Evolutionary conservation across 1,139 yeast species (phyloP), one percentile per base, ranked within the genome.

Genomic region (Hemisphaericaspora xylofermentans): DNA sequence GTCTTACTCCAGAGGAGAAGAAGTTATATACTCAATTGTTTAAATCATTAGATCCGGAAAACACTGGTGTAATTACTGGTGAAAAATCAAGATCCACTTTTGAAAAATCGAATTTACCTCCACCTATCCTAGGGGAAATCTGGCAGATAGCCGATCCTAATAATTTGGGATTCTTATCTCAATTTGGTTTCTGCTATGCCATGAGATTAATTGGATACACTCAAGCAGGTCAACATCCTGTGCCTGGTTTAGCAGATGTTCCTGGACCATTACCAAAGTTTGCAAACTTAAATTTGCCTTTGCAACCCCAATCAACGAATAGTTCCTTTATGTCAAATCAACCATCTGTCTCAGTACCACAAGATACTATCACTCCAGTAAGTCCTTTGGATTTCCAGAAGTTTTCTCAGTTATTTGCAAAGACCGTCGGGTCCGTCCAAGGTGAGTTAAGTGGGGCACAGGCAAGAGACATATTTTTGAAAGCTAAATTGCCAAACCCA

Each of bases 101-200:
- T 51, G 95, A 91, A 54, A 85, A 86, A 46, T 84, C 95, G 2
- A 95, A 95, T 1, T 74, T 93, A 41, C 83, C 95, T 6, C 84
- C 95, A 2, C 73, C 81, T 15, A 68, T 79, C 29, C 70, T 93
- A 39, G 96, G 97, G 4, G 95, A 89, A 61, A 84, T 94, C 46
- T 94, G 98, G 98, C 94, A 88, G 60, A 61, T 86, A 36, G 91
- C 96, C 13, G 99, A 93, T 64, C 76, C 78, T 15, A 83, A 82
- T 47, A 89, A 88, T 64, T 75, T 82, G 51, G 99, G 98, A 0
- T 87, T 84, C 58, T 71, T 94, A 51, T 84, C 87, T 51, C 89
- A 84, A 57, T 74, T 77, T 48, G 93, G 93, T 19, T 94, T 94
- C 64, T 79, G 88, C 48, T 75, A 81, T 43, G 96, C 97, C 22